Base-by-base conservation (phyloP, 2,329 filamentous ascomycete genomes). In the Orbilia blumenaviensis region DNA sequence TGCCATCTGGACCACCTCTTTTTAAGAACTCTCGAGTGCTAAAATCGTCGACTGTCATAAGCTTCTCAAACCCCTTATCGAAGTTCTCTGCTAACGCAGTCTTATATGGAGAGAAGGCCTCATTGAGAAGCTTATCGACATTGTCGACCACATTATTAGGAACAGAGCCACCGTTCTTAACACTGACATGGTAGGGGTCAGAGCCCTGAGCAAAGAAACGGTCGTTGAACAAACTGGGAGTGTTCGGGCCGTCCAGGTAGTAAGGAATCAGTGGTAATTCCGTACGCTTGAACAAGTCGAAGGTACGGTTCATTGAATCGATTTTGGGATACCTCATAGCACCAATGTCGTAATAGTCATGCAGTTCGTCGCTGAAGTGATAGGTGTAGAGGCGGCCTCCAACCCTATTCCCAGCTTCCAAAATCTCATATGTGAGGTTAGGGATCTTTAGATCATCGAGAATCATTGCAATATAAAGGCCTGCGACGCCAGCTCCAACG, bases 281-380 rank as follows among this genome's bases (percentile, higher is more conserved):
- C 42, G 36, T 25, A 16, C 16, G 16, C n/a, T 18, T 23, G 9
- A 23, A 44, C 14, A 12, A n/a, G 21, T n/a, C 27, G 61, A 23
- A 16, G 2, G 21, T 25, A 44, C n/a, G n/a, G 21, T 79, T 78
- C 3, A 74, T 46, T 29, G 80, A 83, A 3, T 52, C 18, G 7
- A 21, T 54, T 25, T 82, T 38, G 0, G 83, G 83, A 66, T 81
- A 83, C 14, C 83, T 78, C 83, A 84, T 84, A 3, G 83, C 83
- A 0, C 83, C 83, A 34, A 84, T 78, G 73, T 84, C 83, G 61
- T 84, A 84, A 74, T 84, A 84, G 73, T 84, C 80, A 58, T 75
- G 25, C n/a, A 3, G 12, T 9, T 27, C 0, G 41, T 80, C 54
- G 48, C 66, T 79, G 63, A 84, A 83, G 18, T 79, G 52, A 73